These are phyloP conservation scores for Aspergillus novofumigatus DNA, from an alignment of 2,329 filamentous ascomycete genomes.

Conservation along the genomic window DNA sequence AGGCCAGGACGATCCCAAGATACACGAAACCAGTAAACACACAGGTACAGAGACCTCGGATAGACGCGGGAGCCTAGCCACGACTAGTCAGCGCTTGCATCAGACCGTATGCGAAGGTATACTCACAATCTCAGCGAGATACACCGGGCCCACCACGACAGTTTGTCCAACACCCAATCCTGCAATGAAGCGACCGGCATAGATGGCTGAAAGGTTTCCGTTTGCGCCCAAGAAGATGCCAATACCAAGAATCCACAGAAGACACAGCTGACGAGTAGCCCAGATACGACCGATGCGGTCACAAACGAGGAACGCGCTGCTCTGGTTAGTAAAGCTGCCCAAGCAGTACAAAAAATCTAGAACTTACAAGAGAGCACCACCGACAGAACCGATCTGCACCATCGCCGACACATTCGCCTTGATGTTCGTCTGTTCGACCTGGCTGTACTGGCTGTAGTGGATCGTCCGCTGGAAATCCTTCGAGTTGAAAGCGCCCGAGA, in stretches of 20 bases:
- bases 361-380: constrained; percentile 60
- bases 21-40: constrained; percentile 70
- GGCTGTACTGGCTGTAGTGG: constrained; percentile 51
- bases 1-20: constrained; percentile 71
- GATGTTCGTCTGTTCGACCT: constrained; percentile 59
- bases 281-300: constrained; percentile 44
- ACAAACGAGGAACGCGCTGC: constrained; percentile 48
- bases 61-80: constrained; percentile 53
- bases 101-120: neutral
- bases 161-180: constrained; percentile 43
- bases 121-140: constrained; percentile 63
- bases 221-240: constrained; percentile 42
- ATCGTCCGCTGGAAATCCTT: constrained; percentile 60
- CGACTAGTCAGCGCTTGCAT: neutral
- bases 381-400: constrained; percentile 75
- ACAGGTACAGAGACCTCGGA: constrained; percentile 70
- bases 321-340: too few species aligned
- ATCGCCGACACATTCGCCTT: constrained; percentile 75
- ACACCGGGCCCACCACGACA: constrained; percentile 55
- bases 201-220: constrained; percentile 37
- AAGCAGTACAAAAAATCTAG: too few species aligned
- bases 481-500: constrained; percentile 67
- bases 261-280: constrained; percentile 39
- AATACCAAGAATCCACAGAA: constrained; percentile 41
- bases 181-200: constrained; percentile 43